Base-by-base conservation (phyloP, 768 basidiomycete genomes). In the Pulveroboletus sp. region DNA sequence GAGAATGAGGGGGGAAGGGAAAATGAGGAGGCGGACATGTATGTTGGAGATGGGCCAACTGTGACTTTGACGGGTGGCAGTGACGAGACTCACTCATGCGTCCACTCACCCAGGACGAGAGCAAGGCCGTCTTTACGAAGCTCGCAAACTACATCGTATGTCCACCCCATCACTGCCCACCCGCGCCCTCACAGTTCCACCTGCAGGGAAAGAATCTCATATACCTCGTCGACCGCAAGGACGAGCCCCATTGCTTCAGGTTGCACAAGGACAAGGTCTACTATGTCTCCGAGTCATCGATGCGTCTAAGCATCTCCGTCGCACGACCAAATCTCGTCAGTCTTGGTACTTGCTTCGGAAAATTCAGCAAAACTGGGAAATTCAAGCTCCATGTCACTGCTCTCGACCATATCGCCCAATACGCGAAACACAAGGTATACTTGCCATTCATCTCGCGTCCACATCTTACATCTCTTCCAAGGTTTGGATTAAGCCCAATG, bases 401-500 rank as follows among this genome's bases (percentile, higher is more conserved):
- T 17, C 76, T 99, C 54, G 95, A 98, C 63, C 88, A 90, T 62
- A 70, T 99, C 51, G 91, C 93, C 1, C 90, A 96, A 64, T 97
- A 96, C 66, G 94, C 96, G 17, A 98, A 95, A 71, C 91, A 93
- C 76, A 99, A 99, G 80, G 96, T 93, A 54, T 47, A 73, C 50
- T 33, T 40, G 9, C 53, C 31, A 13, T n/a, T 48, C 43, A 33
- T 40, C n/a, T 9, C 27, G 17, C 5, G 31, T 36, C 28, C 40
- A 33, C 50, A 21, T 43, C 46, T 51, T 15, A 53, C 30, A 3
- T 26, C 30, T 17, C 15, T 3, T 18, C 9, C 5, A 52, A 97
- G 95, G 81, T 98, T 15, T 99, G 96, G 96, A 93, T 99, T 67
- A 99, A 99, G 69, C 86, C 94, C 24, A 95, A 98, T 57, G 96